Evolutionary conservation across 352 stramenopile genomes (phyloP), one percentile per base, ranked within the genome.

Genomic region (Thalassiosira hispida): DNA sequence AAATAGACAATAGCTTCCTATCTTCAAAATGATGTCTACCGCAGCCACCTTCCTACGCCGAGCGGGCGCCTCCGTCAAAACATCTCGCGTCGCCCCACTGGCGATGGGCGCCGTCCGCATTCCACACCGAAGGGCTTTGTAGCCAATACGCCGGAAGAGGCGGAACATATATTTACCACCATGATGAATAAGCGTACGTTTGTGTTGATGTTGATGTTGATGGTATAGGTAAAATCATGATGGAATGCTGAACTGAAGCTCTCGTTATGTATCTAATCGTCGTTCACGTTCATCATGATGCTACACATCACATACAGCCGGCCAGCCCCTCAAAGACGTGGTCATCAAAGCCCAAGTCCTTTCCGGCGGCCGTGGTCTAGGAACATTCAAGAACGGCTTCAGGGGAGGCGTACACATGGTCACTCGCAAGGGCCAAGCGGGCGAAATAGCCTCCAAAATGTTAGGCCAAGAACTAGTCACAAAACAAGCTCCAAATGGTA

Each of bases 391-490:
- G 81, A 96, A 98, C 88, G 97, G 97, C 42, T 98, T 99, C 88
- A 94, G 98, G 84, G 97, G 97, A 66, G 97, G 97, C 40, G 97
- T 99, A 29, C 96, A 99, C 89, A 98, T 99, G 92, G 96, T 97
- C 74, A 97, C 93, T 72, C 78, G 78, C 2, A 61, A 71, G n/a
- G 74, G 72, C 12, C 59, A 79, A 35, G 70, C 70, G 51, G 51
- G 38, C 14, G 91, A 97, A 51, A 92, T 98, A 76, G 97, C 95
- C 31, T 59, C 59, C 0, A 67, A 80, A 42, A 96, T 96, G 93
- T 83, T 98, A 29, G 95, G 95, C 53, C 83, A 98, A 86, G 96
- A 96, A 81, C 92, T 98, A n/a, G 95, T 99, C 73, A 99, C 96
- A 38, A 98, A 98, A 87, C 96, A 98, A 89, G 97, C 95, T 5